Percentiles rank a stretch among this genome's conserved stretches.
Conservation (phyloP, 257 asterid species). For the Avicennia marina region DNA sequence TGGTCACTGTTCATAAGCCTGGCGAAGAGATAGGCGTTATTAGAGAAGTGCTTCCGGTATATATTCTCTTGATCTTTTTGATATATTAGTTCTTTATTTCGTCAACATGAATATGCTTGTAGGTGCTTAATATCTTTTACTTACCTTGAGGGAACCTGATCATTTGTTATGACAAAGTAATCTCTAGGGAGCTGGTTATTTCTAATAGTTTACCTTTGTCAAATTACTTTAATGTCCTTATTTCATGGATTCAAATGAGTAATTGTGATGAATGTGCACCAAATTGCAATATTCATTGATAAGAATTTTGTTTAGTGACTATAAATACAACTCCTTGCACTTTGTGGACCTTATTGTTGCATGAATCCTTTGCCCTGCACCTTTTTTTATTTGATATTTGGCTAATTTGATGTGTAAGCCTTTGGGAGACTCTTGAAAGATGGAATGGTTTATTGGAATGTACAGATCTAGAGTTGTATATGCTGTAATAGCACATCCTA, state of each 20-base stretch:
- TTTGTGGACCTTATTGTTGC: background rate
- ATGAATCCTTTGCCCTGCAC: background rate
- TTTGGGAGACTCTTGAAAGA: background rate
- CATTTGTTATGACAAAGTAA: background rate
- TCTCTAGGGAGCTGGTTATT: background rate
- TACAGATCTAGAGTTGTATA: too few species aligned
- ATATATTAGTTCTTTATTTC: background rate
- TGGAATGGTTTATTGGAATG: background rate
- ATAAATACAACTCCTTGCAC: background rate
- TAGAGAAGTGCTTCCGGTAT: slow-evolving; percentile 77
- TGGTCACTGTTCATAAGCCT: slow-evolving; percentile 69
- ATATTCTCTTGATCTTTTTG: slow-evolving; percentile 10
- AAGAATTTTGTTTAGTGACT: too few species aligned
- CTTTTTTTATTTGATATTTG: too few species aligned
- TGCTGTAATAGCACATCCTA: too few species aligned
- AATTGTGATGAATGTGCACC: too few species aligned
- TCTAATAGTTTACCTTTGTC: background rate
- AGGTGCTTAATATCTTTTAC: background rate
- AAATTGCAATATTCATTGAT: too few species aligned
- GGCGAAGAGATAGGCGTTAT: slow-evolving; percentile 80
- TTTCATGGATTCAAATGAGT: too few species aligned
- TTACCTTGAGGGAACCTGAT: background rate
- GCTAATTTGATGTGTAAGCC: background rate
- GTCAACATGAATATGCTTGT: background rate
- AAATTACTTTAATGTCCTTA: too few species aligned